phyloP scores from a whole-genome alignment of 495 filamentous ascomycete genomes.

The Penicillium argentinense region DNA sequence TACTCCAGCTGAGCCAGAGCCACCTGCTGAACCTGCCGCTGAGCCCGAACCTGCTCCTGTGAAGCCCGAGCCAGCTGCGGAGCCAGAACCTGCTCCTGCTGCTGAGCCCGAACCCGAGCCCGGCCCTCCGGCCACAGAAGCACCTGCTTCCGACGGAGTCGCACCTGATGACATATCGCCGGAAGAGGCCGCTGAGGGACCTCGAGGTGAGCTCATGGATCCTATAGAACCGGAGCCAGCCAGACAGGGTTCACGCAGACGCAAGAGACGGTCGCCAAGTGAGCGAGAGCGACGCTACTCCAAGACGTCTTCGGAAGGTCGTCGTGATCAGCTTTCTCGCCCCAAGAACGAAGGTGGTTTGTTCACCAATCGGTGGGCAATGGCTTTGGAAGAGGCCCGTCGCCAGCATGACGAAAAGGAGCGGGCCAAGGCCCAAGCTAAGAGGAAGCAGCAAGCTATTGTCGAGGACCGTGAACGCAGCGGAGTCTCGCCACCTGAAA shows the following conservation, averaged over 20 bases:
- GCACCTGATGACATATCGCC: conserved; percentile 8
- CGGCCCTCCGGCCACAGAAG: conserved; percentile 1
- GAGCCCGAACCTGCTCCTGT: conserved; percentile 1
- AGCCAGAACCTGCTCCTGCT: conserved; percentile 4
- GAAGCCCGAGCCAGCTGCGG: not conserved
- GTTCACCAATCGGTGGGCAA: conserved; percentile 41
- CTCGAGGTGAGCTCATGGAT: conserved; percentile 13
- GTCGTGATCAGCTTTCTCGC: conserved; percentile 26
- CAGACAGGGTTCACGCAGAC: conserved; percentile 23
- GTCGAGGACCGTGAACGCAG: conserved; percentile 24
- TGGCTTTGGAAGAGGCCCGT: conserved; percentile 40
- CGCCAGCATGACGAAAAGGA: conserved; percentile 40
- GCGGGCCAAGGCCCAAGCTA: conserved; percentile 15
- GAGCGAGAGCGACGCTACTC: conserved; percentile 37
- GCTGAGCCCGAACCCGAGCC: not conserved
- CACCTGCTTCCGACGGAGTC: conserved; percentile 11
- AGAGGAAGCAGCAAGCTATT: conserved; percentile 17
- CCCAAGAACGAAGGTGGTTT: conserved; percentile 38
- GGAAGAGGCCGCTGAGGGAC: conserved; percentile 13
- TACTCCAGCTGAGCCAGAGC: conserved; percentile 1
- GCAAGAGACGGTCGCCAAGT: conserved; percentile 29
- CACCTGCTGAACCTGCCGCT: not conserved
- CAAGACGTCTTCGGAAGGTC: conserved; percentile 40
- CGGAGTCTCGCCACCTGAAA: conserved; percentile 15
- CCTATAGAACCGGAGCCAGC: conserved; percentile 14